phyloP scores from a whole-genome alignment of 1,284 basidiomycete species.

The Cutaneotrichosporon daszewskae region DNA sequence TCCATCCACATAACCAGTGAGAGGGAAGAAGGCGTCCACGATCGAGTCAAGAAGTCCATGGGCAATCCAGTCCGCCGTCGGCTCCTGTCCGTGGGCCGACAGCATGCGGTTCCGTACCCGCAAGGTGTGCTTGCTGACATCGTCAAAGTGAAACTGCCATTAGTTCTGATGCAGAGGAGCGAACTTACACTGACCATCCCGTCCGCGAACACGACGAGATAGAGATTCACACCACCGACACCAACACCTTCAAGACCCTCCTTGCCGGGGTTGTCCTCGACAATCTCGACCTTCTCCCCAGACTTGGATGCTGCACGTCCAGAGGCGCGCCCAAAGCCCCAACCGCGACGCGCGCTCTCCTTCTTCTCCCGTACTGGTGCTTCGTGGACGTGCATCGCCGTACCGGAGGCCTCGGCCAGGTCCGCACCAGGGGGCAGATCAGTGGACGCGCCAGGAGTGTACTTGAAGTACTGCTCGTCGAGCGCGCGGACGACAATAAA shows the following conservation, averaged over 20 bases:
- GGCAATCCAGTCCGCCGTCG: slow-evolving; percentile 75
- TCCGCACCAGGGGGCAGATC: slow-evolving; percentile 1
- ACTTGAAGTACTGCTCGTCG: slow-evolving; percentile 60
- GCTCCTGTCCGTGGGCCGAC: slow-evolving; percentile 3
- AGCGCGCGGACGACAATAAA: slow-evolving; percentile 85
- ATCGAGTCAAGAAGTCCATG: slow-evolving; percentile 90
- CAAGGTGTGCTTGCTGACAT: slow-evolving; percentile 79
- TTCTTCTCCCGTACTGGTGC: slow-evolving; percentile 17
- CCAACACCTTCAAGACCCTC: slow-evolving; percentile 57
- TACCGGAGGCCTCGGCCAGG: neutral
- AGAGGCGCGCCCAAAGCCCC: slow-evolving; percentile 36
- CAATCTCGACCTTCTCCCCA: slow-evolving; percentile 52
- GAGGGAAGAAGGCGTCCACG: slow-evolving; percentile 89
- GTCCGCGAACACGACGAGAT: slow-evolving; percentile 78
- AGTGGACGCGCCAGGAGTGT: slow-evolving; percentile 45
- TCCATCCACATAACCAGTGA: slow-evolving; percentile 73
- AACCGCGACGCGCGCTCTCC: slow-evolving; percentile 28
- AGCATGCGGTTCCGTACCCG: slow-evolving; percentile 68
- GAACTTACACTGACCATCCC: slow-evolving; percentile 76
- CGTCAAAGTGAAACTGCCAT: slow-evolving; percentile 81
- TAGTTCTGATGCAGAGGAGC: neutral
- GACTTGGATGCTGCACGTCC: slow-evolving; percentile 28
- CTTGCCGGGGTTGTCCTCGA: slow-evolving; percentile 54
- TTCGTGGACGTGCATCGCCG: neutral
- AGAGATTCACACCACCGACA: slow-evolving; percentile 77